phyloP scores from a whole-genome alignment of 1,284 basidiomycete species.

The Wallemia ichthyophaga region DNA sequence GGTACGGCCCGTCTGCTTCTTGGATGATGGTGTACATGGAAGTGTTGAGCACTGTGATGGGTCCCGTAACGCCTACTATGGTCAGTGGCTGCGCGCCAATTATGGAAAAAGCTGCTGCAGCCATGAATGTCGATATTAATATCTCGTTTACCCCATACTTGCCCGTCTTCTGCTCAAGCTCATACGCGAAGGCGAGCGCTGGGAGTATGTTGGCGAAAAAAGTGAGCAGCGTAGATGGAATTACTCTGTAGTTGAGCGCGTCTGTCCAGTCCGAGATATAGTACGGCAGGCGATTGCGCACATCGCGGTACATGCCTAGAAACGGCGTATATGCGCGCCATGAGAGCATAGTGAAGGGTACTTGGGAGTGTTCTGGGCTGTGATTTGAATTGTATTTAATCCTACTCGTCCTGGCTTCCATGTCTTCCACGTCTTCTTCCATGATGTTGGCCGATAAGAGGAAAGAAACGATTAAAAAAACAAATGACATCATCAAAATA shows the following conservation, averaged over 20 bases:
- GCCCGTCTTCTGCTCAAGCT: slow-evolving; percentile 68
- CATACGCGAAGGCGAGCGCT: slow-evolving; percentile 70
- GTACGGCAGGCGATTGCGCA: slow-evolving; percentile 44
- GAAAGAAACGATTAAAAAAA: not conserved
- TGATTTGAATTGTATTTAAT: no score
- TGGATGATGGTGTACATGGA: slow-evolving; percentile 53
- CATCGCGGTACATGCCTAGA: slow-evolving; percentile 42
- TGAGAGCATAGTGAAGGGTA: no score
- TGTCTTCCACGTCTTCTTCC: no score
- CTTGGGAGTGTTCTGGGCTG: no score
- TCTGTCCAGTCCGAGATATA: slow-evolving; percentile 63
- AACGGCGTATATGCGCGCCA: slow-evolving; percentile 18
- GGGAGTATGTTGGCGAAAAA: slow-evolving; percentile 33
- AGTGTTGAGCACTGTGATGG: slow-evolving; percentile 72
- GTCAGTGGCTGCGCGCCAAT: slow-evolving; percentile 73
- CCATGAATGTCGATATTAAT: slow-evolving; percentile 37
- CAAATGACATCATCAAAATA: not conserved
- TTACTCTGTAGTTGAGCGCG: slow-evolving; percentile 49
- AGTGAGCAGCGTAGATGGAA: slow-evolving; percentile 15
- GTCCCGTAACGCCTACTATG: slow-evolving; percentile 73
- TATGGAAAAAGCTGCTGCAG: slow-evolving; percentile 64
- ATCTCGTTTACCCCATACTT: slow-evolving; percentile 79
- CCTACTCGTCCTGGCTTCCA: not conserved
- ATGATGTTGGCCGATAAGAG: no score
- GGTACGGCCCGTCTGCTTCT: slow-evolving; percentile 18